Evolutionary conservation across 2,329 filamentous ascomycete genomes (phyloP).

Genomic region (Pezicula radicicola): DNA sequence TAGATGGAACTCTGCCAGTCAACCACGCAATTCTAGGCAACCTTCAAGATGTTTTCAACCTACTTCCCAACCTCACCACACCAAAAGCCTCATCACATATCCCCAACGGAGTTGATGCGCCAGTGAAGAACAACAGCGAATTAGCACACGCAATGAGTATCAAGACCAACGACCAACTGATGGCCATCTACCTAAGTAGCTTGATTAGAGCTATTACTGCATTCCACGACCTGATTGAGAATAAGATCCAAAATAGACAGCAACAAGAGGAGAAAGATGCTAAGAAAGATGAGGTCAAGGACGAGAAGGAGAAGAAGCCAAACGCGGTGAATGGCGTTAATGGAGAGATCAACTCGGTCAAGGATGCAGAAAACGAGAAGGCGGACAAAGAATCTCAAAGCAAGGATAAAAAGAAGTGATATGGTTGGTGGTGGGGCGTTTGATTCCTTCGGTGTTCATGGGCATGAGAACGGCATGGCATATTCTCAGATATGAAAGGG

Average conservation of each 20-base stretch:
- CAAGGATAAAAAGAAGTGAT: constrained; percentile 43
- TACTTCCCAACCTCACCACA: constrained; percentile 91
- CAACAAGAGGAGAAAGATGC: constrained; percentile 93
- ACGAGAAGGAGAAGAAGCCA: constrained; percentile 65
- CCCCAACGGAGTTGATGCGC: constrained; percentile 40
- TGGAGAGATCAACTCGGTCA: constrained; percentile 45
- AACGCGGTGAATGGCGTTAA: constrained; percentile 53
- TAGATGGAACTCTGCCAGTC: constrained; percentile 87
- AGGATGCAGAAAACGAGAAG: constrained; percentile 48
- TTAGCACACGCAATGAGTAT: constrained; percentile 95
- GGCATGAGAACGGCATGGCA: constrained; percentile 20
- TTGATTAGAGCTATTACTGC: constrained; percentile 96
- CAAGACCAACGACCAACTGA: constrained; percentile 98
- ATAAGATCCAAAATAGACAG: constrained; percentile 99
- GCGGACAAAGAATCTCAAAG: constrained; percentile 35
- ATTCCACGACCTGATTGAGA: constrained; percentile 98
- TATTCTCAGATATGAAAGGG: constrained; percentile 16
- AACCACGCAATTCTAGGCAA: constrained; percentile 98
- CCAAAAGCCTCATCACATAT: constrained; percentile 63
- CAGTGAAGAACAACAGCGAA: constrained; percentile 67
- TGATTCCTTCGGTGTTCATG: constrained; percentile 20
- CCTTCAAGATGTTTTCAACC: constrained; percentile 98
- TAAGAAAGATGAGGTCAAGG: constrained; percentile 61
- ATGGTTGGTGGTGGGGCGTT: constrained; percentile 14
- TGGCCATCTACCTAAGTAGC: constrained; percentile 96